Conservation (phyloP, 2,329 filamentous ascomycete genomes). For the Nannizziopsis barbatae region DNA sequence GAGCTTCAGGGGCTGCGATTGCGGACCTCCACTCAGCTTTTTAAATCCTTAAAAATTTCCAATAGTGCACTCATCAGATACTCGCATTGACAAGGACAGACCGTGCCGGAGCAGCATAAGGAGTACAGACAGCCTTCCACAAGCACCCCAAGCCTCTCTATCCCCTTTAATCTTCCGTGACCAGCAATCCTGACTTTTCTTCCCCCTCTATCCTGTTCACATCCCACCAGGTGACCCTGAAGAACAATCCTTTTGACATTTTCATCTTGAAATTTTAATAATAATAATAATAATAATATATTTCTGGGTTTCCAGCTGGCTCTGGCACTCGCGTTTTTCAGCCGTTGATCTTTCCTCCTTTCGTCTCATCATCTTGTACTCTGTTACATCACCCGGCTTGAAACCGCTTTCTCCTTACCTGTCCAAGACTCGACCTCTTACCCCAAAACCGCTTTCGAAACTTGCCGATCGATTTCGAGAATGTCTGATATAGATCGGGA, state of each 20-base stretch:
- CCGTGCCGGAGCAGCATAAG: not conserved
- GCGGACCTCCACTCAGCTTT: not conserved
- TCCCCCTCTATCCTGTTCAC: not conserved
- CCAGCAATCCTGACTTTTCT: conserved; percentile 4
- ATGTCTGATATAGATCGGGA: conserved; percentile 58
- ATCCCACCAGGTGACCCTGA: conserved; percentile 4
- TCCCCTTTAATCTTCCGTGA: conserved; percentile 9
- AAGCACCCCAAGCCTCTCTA: not conserved
- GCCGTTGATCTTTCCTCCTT: not conserved
- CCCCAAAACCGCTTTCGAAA: not conserved
- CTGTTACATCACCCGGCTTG: not conserved
- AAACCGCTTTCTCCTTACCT: too few species aligned
- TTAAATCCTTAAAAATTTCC: not conserved
- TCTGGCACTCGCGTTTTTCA: conserved; percentile 17
- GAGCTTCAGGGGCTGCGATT: not conserved
- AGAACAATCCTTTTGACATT: not conserved
- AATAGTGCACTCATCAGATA: not conserved
- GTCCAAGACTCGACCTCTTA: too few species aligned
- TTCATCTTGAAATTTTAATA: not conserved
- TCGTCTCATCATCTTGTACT: not conserved
- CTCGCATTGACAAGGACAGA: not conserved
- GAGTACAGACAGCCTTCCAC: not conserved
- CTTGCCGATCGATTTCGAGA: conserved; percentile 5
- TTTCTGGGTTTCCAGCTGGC: conserved; percentile 22
- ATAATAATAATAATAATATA: conserved; percentile 1